Evolutionary conservation across 257 asterid species (phyloP), one percentile per base, ranked within the genome.

Genomic region (Asclepias syriaca): DNA sequence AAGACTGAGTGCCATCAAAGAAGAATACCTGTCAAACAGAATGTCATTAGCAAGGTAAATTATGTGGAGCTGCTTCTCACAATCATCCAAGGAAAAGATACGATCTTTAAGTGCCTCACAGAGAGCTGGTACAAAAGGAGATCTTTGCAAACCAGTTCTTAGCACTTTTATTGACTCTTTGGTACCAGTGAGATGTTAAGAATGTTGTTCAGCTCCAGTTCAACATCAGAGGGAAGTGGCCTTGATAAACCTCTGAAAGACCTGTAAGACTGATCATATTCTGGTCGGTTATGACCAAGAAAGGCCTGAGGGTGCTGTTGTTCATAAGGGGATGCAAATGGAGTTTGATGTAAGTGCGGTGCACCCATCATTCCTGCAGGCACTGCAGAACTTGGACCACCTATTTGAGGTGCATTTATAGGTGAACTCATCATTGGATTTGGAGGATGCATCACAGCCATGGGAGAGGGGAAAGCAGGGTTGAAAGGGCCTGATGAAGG

Each of bases 101-200:
- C 90, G 83, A 78, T 94, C 97, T 24, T 93, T 92, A 57, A 94
- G 91, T 59, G 96, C 96, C 88, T 94, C 99, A 22, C 97, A 96
- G 75, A 91, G 80, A 50, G 84, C 88, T 12, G 93, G 89, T 72
- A 82, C 78, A 76, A 89, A 94, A 66, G 97, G 85, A 74, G 96
- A 78, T 81, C 97, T 84, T 82, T 94, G 99, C 95, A 94, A 94
- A 94, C 99, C 99, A 94, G 74, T 86, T 87, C 86, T 94, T 94
- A 39, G 99, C 97, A 79, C 97, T 87, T 86, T 94, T 63, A 94
- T 94, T 0, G 99, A 94, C 86, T 94, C 99, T 79, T 94, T 94
- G n/a, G 97, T 94, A 70, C 99, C 97, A 37, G 89, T 81, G 65
- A 94, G 96, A 80, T 89, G 83, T 81, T 94, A 69, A 94, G 87